Evolutionary conservation across 495 filamentous ascomycete genomes (phyloP), one percentile per base, ranked within the genome.

Genomic region (Echria macrotheca): DNA sequence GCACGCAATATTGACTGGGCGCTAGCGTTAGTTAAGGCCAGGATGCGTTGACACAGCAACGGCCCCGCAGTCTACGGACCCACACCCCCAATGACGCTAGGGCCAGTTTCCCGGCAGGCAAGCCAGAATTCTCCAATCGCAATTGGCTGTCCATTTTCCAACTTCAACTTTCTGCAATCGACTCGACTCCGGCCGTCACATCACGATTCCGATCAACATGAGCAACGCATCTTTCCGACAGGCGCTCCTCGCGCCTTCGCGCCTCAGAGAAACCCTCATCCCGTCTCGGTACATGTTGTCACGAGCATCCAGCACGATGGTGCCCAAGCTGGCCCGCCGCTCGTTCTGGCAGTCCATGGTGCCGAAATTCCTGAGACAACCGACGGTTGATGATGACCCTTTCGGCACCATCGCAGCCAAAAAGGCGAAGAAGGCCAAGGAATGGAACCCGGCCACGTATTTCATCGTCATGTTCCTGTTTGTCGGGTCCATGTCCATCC

Each of bases 381-480:
- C 26, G 18, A 44, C 29, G 10, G 2, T 24, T 21, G 38, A 41
- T 37, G 49, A 52, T 11, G 44, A 40, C 28, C 50, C 44, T 4
- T 46, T 31, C 5, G 31, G 18, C 18, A 25, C 10, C 0, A 26
- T 22, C 23, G 12, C 28, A 9, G 6, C 15, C 22, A 22, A 19
- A 9, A 47, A 57, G 56, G 66, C 61, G 35, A 67, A 69, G 39
- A 70, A 76, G 44, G 73, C 75, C 12, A 89, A 84, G 54, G 81
- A 81, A 55, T 95, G 88, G 89, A 97, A 96, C 56, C 94, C 93
- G 1, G 87, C 87, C 11, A 96, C 87, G 1, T 90, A 89, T 58
- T 96, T 85, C 71, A 93, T 99, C 57, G 70, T 87, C 60, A 90
- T 96, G 44, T 90, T 88, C 58, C 74, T 96, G 32, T 76, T 96